Evolutionary conservation across 768 basidiomycete genomes (phyloP).

Genomic region (Sporobolomyces roseus): DNA sequence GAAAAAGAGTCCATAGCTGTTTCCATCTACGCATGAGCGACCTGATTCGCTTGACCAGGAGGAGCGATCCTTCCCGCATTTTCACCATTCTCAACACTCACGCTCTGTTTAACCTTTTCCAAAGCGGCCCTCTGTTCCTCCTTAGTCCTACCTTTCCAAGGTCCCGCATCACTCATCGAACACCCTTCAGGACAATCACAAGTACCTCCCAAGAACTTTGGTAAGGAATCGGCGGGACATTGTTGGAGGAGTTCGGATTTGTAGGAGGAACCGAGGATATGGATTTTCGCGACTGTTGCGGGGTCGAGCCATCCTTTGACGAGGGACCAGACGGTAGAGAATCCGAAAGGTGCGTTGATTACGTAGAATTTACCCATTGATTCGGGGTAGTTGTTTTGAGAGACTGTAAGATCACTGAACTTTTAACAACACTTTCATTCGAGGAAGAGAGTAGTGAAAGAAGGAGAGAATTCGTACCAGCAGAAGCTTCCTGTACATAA

Average conservation of each 20-base stretch:
- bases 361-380: constrained; percentile 97
- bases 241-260: constrained; percentile 72
- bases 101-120: constrained; percentile 29
- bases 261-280: constrained; percentile 74
- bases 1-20: too few species aligned
- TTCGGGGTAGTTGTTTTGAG: constrained; percentile 88
- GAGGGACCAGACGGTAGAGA: constrained; percentile 78
- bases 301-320: constrained; percentile 93
- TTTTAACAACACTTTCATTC: neutral
- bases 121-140: constrained; percentile 9
- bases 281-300: constrained; percentile 91
- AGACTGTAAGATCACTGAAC: constrained; percentile 54
- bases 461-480: constrained; percentile 33
- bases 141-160: constrained; percentile 62
- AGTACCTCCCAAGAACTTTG: constrained; percentile 74
- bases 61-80: constrained; percentile 27
- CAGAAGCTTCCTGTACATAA: constrained; percentile 71
- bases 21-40: neutral
- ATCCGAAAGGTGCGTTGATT: constrained; percentile 93
- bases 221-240: constrained; percentile 78
- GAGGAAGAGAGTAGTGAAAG: neutral
- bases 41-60: constrained; percentile 9
- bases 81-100: constrained; percentile 21
- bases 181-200: constrained; percentile 78
- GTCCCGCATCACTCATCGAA: constrained; percentile 81